Evolutionary conservation across 192 early-diverging fungal genomes (phyloP).

Genomic region (Fimicolochytrium jonesii): DNA sequence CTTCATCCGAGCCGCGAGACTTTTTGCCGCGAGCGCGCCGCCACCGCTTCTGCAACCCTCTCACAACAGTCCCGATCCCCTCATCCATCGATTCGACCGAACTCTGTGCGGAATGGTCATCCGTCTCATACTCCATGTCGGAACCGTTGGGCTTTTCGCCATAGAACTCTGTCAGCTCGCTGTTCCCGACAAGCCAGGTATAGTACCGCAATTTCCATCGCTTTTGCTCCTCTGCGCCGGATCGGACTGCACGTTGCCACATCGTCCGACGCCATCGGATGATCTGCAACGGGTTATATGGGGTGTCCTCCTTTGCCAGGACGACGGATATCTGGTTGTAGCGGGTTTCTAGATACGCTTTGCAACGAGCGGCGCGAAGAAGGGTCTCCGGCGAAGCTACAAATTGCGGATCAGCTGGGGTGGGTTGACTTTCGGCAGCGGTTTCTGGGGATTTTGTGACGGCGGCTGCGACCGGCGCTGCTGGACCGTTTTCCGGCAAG

Average conservation of each 20-base stretch:
- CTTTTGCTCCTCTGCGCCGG: conserved; percentile 26
- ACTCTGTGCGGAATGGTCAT: neutral
- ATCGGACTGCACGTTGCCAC: conserved; percentile 20
- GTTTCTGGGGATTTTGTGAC: neutral
- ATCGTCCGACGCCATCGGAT: conserved; percentile 18
- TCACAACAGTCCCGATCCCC: neutral
- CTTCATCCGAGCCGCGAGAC: neutral
- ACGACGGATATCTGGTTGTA: conserved; percentile 1
- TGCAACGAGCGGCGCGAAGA: conserved; percentile 17
- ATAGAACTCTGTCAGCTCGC: conserved; percentile 21
- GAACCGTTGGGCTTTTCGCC: neutral
- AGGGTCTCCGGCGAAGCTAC: conserved; percentile 14
- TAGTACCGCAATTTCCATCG: conserved; percentile 25
- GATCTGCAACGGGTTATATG: conserved; percentile 23
- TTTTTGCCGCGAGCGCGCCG: neutral
- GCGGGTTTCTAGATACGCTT: conserved; percentile 25
- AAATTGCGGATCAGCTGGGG: neutral
- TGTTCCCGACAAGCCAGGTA: conserved; percentile 27
- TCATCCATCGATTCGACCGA: neutral
- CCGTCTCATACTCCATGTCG: neutral
- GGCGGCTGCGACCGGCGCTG: neutral
- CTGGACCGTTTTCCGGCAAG: neutral
- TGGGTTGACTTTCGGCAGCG: neutral
- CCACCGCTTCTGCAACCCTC: neutral
- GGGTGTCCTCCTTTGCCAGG: neutral